Evolutionary conservation across 768 basidiomycete species (phyloP), one percentile per base, ranked within the genome.

Genomic region (Hypholoma fasciculare): DNA sequence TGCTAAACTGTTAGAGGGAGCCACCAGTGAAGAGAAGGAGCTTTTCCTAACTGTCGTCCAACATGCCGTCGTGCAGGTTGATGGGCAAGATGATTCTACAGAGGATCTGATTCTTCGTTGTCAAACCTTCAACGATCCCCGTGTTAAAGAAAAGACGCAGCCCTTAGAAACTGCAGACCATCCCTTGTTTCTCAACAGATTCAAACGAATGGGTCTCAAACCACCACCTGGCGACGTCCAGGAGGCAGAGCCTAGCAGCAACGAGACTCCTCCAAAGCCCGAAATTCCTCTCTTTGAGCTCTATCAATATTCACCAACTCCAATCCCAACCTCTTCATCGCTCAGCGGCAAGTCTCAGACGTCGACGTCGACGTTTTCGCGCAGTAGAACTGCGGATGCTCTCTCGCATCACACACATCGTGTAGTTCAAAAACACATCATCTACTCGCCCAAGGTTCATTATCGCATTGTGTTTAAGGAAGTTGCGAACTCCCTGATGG

Each of bases 21-120:
- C 53, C 7, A 27, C 53, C 12, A 23, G 27, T 7, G 53, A 43
- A n/a, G 40, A 54, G 26, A 40, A 27, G 23, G 37, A 54, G 19
- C 39, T 43, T n/a, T 54, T 54, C 17, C 42, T 54, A 39, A 54
- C 53, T 6, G 12, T 43, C 13, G 16, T 19, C 13, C 40, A 54
- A n/a, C 53, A 54, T n/a, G 53, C 42, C 6, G 53, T 43, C 12
- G 53, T 54, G 20, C 39, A 44, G 19, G 16, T 54, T 44, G 53
- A 54, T 23, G 39, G 20, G 2, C 40, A 44, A 13, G 26, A 43
- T 20, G 52, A 54, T 20, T 54, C 52, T 20, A 54, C 52, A 12
- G 7, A 43, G 26, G 40, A 54, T 11, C 40, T 54, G 2, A 54
- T 54, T 5, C 37, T 52, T 7, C 27, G 17, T 20, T 2, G 34